phyloP scores from a whole-genome alignment of 2,329 filamentous ascomycete genomes.

The Orbilia brochopaga region DNA sequence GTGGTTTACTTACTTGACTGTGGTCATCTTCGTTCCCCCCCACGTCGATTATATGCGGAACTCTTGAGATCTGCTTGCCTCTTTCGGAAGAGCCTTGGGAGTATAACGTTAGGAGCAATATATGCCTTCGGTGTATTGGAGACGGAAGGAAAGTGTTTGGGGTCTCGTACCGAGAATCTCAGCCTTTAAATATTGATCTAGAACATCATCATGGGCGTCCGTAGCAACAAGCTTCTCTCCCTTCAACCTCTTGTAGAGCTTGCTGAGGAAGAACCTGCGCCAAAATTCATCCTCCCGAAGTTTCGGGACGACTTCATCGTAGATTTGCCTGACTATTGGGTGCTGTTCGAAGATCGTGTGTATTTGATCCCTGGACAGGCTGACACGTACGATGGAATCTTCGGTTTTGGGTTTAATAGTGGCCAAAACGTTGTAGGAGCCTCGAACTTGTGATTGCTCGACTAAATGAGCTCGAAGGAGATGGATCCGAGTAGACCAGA shows the following conservation, averaged over 20 bases:
- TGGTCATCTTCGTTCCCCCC: conserved; percentile 95
- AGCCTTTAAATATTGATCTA: conserved; percentile 82
- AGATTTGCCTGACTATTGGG: conserved; percentile 84
- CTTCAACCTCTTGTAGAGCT: conserved; percentile 86
- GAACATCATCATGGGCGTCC: conserved; percentile 76
- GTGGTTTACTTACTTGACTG: conserved; percentile 60
- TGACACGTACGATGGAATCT: conserved; percentile 76
- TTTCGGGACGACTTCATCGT: conserved; percentile 89
- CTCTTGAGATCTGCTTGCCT: conserved; percentile 68
- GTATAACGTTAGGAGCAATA: not conserved
- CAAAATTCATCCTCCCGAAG: conserved; percentile 83
- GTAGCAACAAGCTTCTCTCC: conserved; percentile 83
- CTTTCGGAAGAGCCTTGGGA: conserved; percentile 57
- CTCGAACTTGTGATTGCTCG: conserved; percentile 81
- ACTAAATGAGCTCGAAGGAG: conserved; percentile 88
- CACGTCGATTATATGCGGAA: conserved; percentile 89
- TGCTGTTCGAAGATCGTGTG: conserved; percentile 92
- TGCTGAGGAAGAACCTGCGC: conserved; percentile 90
- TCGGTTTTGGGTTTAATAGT: conserved; percentile 81
- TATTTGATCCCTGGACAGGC: conserved; percentile 88
- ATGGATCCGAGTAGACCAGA: conserved; percentile 89
- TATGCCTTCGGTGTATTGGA: not conserved
- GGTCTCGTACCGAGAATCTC: conserved; percentile 65
- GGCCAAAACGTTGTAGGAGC: conserved; percentile 91
- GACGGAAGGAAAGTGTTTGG: conserved; percentile 46